Conservation (phyloP, 1,284 basidiomycete genomes). For the Ceraceosorus guamensis region DNA sequence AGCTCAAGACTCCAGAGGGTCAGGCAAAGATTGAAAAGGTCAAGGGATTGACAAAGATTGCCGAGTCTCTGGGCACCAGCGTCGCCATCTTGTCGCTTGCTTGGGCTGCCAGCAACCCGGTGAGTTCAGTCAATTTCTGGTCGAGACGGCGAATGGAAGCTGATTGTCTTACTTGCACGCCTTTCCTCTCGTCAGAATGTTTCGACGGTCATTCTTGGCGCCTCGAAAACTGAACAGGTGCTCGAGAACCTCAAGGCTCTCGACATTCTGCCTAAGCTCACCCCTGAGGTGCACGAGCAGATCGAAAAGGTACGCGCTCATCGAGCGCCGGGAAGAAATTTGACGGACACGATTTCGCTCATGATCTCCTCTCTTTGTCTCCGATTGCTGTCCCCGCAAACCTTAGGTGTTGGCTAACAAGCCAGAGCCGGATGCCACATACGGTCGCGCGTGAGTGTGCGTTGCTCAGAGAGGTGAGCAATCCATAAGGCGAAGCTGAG, state of each 20-base stretch:
- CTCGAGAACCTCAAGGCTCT: slow-evolving; percentile 62
- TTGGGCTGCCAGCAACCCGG: slow-evolving; percentile 52
- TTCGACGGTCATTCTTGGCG: slow-evolving; percentile 54
- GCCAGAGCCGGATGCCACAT: too few relatives aligned
- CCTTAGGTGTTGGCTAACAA: too few relatives aligned
- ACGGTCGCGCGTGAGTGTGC: too few relatives aligned
- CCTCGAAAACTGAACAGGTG: slow-evolving; percentile 57
- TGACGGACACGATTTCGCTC: too few relatives aligned
- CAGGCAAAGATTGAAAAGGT: slow-evolving; percentile 60
- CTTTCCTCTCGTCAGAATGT: slow-evolving; percentile 51
- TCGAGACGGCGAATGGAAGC: too few relatives aligned
- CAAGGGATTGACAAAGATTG: slow-evolving; percentile 60
- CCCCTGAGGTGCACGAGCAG: slow-evolving; percentile 25
- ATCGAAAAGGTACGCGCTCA: slow-evolving; percentile 13
- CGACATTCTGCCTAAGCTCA: slow-evolving; percentile 30
- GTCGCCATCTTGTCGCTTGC: slow-evolving; percentile 65
- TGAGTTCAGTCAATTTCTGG: too few relatives aligned
- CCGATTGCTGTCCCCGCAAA: too few relatives aligned
- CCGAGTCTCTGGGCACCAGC: slow-evolving; percentile 55
- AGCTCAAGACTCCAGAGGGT: slow-evolving; percentile 54
- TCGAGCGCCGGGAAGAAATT: too few relatives aligned
- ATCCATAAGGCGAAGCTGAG: too few relatives aligned
- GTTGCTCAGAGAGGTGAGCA: too few relatives aligned
- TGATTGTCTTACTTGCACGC: slow-evolving; percentile 49
- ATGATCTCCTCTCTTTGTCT: too few relatives aligned